These are phyloP conservation scores for Torulaspora quercuum DNA, from an alignment of 805 yeast genomes.

Conservation along the genomic window DNA sequence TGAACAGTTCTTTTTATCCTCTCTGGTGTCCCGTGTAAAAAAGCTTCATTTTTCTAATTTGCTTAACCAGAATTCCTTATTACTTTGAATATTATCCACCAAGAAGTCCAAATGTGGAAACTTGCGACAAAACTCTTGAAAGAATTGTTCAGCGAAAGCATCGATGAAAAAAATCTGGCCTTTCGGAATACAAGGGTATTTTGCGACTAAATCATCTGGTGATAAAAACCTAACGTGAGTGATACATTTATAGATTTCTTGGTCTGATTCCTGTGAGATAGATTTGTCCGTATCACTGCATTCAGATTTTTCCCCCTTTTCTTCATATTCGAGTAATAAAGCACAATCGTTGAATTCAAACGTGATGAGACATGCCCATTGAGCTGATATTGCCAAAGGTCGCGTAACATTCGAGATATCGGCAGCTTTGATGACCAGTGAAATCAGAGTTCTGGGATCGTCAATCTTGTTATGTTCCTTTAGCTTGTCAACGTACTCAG, in stretches of 20 bases:
- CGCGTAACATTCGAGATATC: slow-evolving; percentile 93
- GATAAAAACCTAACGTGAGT: slow-evolving; percentile 7
- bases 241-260: slow-evolving; percentile 8
- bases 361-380: slow-evolving; percentile 82
- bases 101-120: slow-evolving; percentile 62
- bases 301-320: slow-evolving; percentile 1
- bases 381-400: slow-evolving; percentile 66
- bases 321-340: slow-evolving; percentile 41
- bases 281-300: slow-evolving; percentile 2
- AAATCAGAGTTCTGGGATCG: slow-evolving; percentile 47
- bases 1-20: too few species aligned
- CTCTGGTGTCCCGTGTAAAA: neutral
- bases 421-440: slow-evolving; percentile 84
- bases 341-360: slow-evolving; percentile 73
- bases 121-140: slow-evolving; percentile 55
- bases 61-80: slow-evolving; percentile 53
- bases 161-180: slow-evolving; percentile 82
- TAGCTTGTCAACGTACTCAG: slow-evolving; percentile 60
- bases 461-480: slow-evolving; percentile 14
- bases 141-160: slow-evolving; percentile 76
- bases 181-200: slow-evolving; percentile 51
- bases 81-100: slow-evolving; percentile 49
- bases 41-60: slow-evolving; percentile 6
- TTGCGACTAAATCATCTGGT: slow-evolving; percentile 42
- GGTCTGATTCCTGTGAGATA: slow-evolving; percentile 31